Base-by-base conservation (phyloP, 2,329 filamentous ascomycete species). In the Truncatella angustata region DNA sequence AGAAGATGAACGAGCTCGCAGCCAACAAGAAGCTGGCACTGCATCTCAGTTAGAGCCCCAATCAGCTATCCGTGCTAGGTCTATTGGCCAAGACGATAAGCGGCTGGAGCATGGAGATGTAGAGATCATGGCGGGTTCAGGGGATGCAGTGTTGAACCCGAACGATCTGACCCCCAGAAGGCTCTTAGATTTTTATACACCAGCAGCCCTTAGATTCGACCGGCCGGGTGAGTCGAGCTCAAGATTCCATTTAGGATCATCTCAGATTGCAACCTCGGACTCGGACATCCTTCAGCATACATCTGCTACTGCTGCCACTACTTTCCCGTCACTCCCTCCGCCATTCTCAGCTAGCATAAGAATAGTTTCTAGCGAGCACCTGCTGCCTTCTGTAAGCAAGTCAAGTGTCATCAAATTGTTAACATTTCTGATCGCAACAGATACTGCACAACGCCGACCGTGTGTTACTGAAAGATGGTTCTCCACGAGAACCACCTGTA, bases 321-420 rank as follows among this genome's bases (percentile, higher is more conserved):
- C 56, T 20, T 59, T 56, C 35, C 56, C 58, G 53, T 46, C 55
- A 20, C 58, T 67, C 3, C 65, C 64, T 37, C 63, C 63, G 3
- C 64, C 64, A 4, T 66, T 68, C 55, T 64, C 64, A 11, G 49
- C 51, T 11, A 61, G 63, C 14, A 57, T 50, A 32, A 60, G 63
- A 46, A 55, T 56, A 10, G 55, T 65, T 12, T 66, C 65, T 4
- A 60, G 66, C 49, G 53, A 59, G 4, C 59, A 59, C 40, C 59
- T 62, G 45, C 55, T 66, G 39, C 65, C 63, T 49, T 61, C 60
- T 14, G 64, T 67, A 39, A n/a, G 63, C 58, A 26, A 37, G 20
- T 10, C 14, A 16, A 32, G 55, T 21, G 5, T n/a, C 28, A 23
- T 16, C 12, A 24, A n/a, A 32, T 12, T 11, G 18, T 18, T 12